These are phyloP conservation scores for Phytopythium delawarense DNA, from an alignment of 352 stramenopile species.

Conservation along the genomic window DNA sequence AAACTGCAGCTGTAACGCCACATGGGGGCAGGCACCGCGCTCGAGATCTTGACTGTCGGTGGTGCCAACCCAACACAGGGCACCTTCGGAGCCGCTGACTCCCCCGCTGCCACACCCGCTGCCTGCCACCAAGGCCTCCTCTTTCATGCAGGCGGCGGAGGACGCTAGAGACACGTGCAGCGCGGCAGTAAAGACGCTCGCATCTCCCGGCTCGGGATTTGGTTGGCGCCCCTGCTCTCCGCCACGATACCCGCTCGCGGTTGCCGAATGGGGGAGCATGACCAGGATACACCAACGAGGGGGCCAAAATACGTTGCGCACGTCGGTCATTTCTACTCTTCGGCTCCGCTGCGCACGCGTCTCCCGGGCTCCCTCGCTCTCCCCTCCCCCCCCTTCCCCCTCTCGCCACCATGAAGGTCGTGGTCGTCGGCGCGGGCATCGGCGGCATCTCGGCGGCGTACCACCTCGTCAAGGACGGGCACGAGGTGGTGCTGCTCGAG, in stretches of 20 bases:
- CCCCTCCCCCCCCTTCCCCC: neutral
- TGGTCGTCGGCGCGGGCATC: conserved; percentile 82
- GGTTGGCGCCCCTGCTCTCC: conserved; percentile 1
- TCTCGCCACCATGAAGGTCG: conserved; percentile 63
- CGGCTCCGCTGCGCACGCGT: conserved; percentile 11
- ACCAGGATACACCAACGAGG: conserved; percentile 1
- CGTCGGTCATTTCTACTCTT: conserved; percentile 14
- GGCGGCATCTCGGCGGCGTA: conserved; percentile 81
- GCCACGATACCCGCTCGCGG: neutral
- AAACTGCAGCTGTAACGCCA: conserved; percentile 2
- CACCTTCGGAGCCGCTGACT: no score
- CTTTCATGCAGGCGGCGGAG: neutral
- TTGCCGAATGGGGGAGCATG: conserved; percentile 10
- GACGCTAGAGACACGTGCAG: conserved; percentile 9
- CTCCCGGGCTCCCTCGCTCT: neutral
- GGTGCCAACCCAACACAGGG: no score
- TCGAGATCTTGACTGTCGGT: no score
- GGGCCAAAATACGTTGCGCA: neutral
- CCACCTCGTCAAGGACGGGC: conserved; percentile 78
- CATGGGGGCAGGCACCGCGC: neutral
- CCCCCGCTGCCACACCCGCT: neutral
- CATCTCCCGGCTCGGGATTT: neutral
- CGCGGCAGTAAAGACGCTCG: conserved; percentile 10
- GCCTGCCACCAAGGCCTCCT: no score
- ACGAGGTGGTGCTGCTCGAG: conserved; percentile 79